phyloP scores from a whole-genome alignment of 371 early-diverging fungal genomes.

The Globomyces sp. region DNA sequence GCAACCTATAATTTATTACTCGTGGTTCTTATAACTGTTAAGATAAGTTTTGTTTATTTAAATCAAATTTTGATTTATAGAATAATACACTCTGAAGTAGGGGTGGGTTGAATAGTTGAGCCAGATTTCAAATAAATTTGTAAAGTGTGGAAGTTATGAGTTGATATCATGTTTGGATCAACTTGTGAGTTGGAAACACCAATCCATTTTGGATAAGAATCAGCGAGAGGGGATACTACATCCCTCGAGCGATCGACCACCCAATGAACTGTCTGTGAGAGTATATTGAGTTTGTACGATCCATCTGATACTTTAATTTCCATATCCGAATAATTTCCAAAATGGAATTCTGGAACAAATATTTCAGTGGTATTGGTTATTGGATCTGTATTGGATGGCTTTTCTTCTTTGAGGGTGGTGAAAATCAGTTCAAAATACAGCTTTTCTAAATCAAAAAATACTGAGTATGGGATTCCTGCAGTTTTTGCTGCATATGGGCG shows the following conservation, averaged over 20 bases:
- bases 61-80: too few relatives aligned
- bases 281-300: slow-evolving; percentile 61
- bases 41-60: too few relatives aligned
- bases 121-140: too few relatives aligned
- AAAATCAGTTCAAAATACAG: slow-evolving; percentile 47
- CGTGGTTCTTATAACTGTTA: too few relatives aligned
- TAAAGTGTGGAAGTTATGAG: too few relatives aligned
- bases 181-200: too few relatives aligned
- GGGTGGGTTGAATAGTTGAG: too few relatives aligned
- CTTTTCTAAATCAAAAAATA: slow-evolving; percentile 58
- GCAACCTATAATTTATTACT: too few relatives aligned
- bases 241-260: slow-evolving; percentile 5
- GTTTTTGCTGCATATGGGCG: slow-evolving; percentile 80
- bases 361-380: slow-evolving; percentile 54
- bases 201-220: too few relatives aligned
- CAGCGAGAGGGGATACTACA: too few relatives aligned
- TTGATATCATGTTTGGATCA: too few relatives aligned
- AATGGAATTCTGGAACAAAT: slow-evolving; percentile 73
- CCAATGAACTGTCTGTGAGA: slow-evolving; percentile 67
- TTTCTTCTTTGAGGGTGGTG: slow-evolving; percentile 10
- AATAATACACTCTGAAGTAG: too few relatives aligned
- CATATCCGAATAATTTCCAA: slow-evolving; percentile 34
- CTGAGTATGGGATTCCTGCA: slow-evolving; percentile 64
- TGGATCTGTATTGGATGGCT: background rate
- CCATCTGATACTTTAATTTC: slow-evolving; percentile 55